These are phyloP conservation scores for Avena sativa DNA, from an alignment of 176 grass and related monocot genomes.

Conservation along the genomic window DNA sequence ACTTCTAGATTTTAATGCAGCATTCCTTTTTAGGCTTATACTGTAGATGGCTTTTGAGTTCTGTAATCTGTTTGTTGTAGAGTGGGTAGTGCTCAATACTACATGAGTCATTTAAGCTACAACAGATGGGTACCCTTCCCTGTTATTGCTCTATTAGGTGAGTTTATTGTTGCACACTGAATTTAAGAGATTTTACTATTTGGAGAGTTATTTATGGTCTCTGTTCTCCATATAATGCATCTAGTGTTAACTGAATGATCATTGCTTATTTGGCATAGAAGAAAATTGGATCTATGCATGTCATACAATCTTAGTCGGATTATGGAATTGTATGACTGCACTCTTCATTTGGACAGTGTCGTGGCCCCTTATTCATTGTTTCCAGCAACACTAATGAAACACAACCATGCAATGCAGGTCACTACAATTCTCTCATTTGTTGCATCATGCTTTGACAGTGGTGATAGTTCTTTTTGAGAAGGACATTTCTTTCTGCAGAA, in stretches of 20 bases:
- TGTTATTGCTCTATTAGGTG: background rate
- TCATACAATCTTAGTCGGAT: background rate
- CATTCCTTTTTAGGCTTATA: too few relatives aligned
- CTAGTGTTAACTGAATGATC: background rate
- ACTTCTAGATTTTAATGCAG: too few relatives aligned
- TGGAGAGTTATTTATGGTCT: too few relatives aligned
- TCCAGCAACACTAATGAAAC: constrained; percentile 16
- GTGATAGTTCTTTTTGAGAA: constrained; percentile 76
- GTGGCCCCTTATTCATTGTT: background rate
- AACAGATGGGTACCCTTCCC: background rate
- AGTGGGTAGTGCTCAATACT: too few relatives aligned
- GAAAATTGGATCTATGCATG: background rate
- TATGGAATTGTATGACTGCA: too few relatives aligned
- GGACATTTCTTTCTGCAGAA: constrained; percentile 76
- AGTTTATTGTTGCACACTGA: background rate
- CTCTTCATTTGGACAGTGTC: too few relatives aligned
- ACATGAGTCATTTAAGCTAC: background rate
- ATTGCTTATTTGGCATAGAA: constrained; percentile 23
- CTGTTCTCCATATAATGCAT: background rate
- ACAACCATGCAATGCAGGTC: constrained; percentile 57
- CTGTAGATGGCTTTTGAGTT: too few relatives aligned
- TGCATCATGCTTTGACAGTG: constrained; percentile 78
- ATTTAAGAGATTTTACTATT: too few relatives aligned
- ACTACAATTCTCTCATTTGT: constrained; percentile 78
- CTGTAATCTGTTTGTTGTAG: too few relatives aligned